These are phyloP conservation scores for Pseudocercospora musae DNA, from an alignment of 2,329 filamentous ascomycete genomes.

Conservation along the genomic window DNA sequence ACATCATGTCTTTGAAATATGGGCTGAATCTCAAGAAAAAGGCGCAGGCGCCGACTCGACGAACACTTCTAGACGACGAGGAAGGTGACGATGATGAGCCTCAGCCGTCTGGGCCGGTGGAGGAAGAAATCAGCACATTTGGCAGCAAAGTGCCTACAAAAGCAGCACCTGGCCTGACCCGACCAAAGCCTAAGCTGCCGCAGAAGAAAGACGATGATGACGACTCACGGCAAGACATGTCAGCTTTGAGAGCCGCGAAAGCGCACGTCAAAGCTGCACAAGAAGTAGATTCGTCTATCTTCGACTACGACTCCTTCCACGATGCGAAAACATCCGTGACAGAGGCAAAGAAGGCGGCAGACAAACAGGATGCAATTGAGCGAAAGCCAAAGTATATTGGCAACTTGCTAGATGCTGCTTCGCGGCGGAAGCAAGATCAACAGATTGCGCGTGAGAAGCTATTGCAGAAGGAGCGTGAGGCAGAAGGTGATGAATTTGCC, in stretches of 20 bases:
- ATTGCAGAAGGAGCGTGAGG: constrained; percentile 71
- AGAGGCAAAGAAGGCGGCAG: constrained; percentile 56
- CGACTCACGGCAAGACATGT: constrained; percentile 56
- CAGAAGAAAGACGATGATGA: constrained; percentile 39
- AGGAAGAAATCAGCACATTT: constrained; percentile 55
- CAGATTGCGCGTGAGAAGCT: constrained; percentile 77
- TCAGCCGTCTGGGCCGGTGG: constrained; percentile 27
- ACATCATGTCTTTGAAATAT: constrained; percentile 36
- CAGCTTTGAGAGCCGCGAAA: constrained; percentile 54
- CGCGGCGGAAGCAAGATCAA: constrained; percentile 72
- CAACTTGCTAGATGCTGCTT: constrained; percentile 68
- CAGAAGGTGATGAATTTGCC: constrained; percentile 74
- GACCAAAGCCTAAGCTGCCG: constrained; percentile 37
- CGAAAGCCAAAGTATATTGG: constrained; percentile 76
- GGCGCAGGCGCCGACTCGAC: constrained; percentile 20
- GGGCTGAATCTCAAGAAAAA: constrained; percentile 36
- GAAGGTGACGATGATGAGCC: constrained; percentile 28
- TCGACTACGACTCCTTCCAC: constrained; percentile 82
- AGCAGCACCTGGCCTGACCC: constrained; percentile 33
- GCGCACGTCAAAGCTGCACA: constrained; percentile 64
- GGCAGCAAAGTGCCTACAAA: constrained; percentile 45
- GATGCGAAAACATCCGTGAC: constrained; percentile 63
- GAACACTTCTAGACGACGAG: constrained; percentile 29
- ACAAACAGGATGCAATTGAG: constrained; percentile 54
- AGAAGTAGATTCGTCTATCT: constrained; percentile 68